Percentiles rank a stretch among this genome's conserved stretches.
phyloP scores from a whole-genome alignment of 495 filamentous ascomycete species.

The Amorphotheca resinae region DNA sequence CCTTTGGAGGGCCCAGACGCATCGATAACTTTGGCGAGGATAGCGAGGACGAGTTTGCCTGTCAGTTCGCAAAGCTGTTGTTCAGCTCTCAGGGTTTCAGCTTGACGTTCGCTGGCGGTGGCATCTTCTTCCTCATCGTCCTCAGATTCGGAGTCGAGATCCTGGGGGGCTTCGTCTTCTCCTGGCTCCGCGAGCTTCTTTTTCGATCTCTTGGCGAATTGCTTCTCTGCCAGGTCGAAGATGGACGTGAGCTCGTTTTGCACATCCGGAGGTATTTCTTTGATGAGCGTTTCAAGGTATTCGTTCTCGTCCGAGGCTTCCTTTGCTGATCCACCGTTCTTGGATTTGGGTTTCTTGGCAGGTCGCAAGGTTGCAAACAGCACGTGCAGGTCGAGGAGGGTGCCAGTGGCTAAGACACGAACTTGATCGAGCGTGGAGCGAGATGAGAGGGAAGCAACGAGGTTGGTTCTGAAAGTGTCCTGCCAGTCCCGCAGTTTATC shows the following conservation, averaged over 20 bases:
- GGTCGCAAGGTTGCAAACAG: constrained; percentile 61
- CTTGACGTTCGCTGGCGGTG: constrained; percentile 38
- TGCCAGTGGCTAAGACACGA: constrained; percentile 59
- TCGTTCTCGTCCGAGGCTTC: constrained; percentile 24
- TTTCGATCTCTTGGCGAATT: constrained; percentile 55
- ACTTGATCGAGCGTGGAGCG: constrained; percentile 59
- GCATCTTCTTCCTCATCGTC: constrained; percentile 45
- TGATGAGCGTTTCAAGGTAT: constrained; percentile 47
- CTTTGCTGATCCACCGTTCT: constrained; percentile 6
- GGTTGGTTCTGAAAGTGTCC: constrained; percentile 42
- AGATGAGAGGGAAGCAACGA: constrained; percentile 53
- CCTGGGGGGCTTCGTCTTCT: constrained; percentile 56
- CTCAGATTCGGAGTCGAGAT: constrained; percentile 46
- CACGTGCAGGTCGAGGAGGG: constrained; percentile 68
- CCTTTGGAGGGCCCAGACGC: constrained; percentile 42
- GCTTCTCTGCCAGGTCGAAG: constrained; percentile 60
- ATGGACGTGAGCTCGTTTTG: constrained; percentile 55
- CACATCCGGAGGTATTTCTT: constrained; percentile 45
- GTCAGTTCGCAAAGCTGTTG: constrained; percentile 74
- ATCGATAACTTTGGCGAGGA: constrained; percentile 63
- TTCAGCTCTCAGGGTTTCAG: constrained; percentile 58
- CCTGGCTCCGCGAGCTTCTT: constrained; percentile 51
- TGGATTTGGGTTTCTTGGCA: constrained; percentile 21
- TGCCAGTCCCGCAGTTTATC: constrained; percentile 45
- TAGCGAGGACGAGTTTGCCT: constrained; percentile 66